Evolutionary conservation across 441 rosid species (phyloP).

Genomic region (Gossypium laxum): DNA sequence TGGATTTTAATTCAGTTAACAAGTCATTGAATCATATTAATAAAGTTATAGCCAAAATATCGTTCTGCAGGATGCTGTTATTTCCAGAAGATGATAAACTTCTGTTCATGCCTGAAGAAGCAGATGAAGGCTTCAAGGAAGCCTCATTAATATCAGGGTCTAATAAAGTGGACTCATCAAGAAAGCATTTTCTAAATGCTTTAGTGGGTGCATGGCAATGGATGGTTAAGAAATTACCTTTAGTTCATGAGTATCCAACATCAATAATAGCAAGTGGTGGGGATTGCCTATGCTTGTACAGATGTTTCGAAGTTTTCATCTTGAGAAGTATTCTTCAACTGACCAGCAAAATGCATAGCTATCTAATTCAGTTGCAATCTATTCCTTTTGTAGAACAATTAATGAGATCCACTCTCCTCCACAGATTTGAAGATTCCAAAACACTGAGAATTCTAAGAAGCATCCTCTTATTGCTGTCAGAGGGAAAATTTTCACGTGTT

Average conservation of each 20-base stretch:
- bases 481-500: slow-evolving; percentile 42
- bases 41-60: slow-evolving; percentile 51
- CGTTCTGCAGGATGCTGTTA: slow-evolving; percentile 46
- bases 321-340: slow-evolving; percentile 51
- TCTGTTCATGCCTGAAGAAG: slow-evolving; percentile 23
- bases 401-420: slow-evolving; percentile 55
- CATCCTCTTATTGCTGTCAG: slow-evolving; percentile 42
- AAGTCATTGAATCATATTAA: slow-evolving; percentile 47
- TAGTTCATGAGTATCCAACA: slow-evolving; percentile 21
- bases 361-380: slow-evolving; percentile 44
- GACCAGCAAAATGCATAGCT: slow-evolving; percentile 35
- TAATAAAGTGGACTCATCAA: slow-evolving; percentile 29
- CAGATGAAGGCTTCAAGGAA: slow-evolving; percentile 23
- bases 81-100: slow-evolving; percentile 37
- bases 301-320: slow-evolving; percentile 57
- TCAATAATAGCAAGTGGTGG: slow-evolving; percentile 18
- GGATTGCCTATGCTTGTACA: slow-evolving; percentile 38
- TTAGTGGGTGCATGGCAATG: slow-evolving; percentile 58
- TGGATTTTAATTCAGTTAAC: slow-evolving; percentile 33
- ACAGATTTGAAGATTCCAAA: slow-evolving; percentile 64
- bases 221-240: slow-evolving; percentile 46
- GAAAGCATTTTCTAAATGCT: slow-evolving; percentile 39
- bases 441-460: slow-evolving; percentile 45
- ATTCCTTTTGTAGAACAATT: slow-evolving; percentile 65
- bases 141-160: slow-evolving; percentile 24